Conservation (phyloP, 495 filamentous ascomycete genomes). For the Venustampulla echinocandica region DNA sequence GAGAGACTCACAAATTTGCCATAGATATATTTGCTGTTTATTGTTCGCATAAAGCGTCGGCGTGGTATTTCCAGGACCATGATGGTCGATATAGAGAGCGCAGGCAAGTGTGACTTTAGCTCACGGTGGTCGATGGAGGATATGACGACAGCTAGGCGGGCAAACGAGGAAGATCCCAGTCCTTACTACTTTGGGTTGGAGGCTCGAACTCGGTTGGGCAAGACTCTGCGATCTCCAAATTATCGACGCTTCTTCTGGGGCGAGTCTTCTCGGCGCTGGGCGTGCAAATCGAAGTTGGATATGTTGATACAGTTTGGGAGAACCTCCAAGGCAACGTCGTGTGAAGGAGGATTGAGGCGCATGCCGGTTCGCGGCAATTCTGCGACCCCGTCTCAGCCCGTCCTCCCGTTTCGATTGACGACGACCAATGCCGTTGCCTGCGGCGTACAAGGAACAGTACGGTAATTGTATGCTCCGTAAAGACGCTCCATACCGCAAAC, state of each 20-base stretch:
- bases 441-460: too few species aligned
- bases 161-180: background rate
- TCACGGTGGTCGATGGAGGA: background rate
- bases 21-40: constrained; percentile 74
- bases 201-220: background rate
- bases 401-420: too few species aligned
- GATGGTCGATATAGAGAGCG: constrained; percentile 6
- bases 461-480: too few species aligned
- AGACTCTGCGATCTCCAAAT: background rate
- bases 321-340: too few species aligned
- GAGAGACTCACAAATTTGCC: constrained; percentile 61
- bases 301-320: too few species aligned
- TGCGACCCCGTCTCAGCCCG: too few species aligned
- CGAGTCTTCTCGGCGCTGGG: too few species aligned
- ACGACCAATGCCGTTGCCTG: too few species aligned
- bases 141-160: constrained; percentile 4
- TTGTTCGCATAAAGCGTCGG: constrained; percentile 52
- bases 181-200: background rate
- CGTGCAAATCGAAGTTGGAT: too few species aligned
- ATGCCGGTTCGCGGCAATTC: too few species aligned
- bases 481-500: too few species aligned
- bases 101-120: background rate
- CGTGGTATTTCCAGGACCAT: constrained; percentile 51
- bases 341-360: too few species aligned
- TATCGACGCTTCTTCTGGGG: background rate